These are phyloP conservation scores for Penicillium crustosum DNA, from an alignment of 2,329 filamentous ascomycete genomes.

Conservation along the genomic window DNA sequence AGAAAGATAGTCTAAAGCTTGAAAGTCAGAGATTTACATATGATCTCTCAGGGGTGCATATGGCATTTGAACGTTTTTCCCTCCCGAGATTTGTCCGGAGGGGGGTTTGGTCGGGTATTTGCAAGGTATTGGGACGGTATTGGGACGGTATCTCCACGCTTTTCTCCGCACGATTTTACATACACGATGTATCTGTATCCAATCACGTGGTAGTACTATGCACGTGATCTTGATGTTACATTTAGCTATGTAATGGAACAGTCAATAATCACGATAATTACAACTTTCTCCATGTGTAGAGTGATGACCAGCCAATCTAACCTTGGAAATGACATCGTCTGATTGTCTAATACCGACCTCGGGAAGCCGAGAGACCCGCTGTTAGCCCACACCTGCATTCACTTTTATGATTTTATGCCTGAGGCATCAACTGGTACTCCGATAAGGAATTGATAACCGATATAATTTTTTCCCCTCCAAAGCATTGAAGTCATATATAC, in stretches of 20 bases:
- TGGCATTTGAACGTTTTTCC: conserved; percentile 2
- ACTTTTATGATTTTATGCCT: not conserved
- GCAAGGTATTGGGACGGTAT: too few relatives aligned
- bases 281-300: not conserved
- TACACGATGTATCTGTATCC: not conserved
- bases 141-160: conserved; percentile 22
- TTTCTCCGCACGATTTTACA: conserved; percentile 19
- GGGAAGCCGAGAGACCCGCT: not conserved
- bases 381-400: not conserved
- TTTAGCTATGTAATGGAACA: not conserved
- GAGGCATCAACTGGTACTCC: too few relatives aligned
- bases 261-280: not conserved
- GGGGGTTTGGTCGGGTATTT: not conserved
- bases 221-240: not conserved
- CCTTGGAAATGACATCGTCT: not conserved
- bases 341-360: not conserved
- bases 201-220: not conserved
- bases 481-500: not conserved
- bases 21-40: not conserved
- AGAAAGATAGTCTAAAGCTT: not conserved
- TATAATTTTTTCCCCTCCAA: conserved; percentile 13
- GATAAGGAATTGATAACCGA: conserved; percentile 18
- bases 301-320: not conserved
- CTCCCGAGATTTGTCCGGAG: conserved; percentile 24
- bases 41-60: conserved; percentile 7